phyloP scores from a whole-genome alignment of 73 alveolate genomes.

The Urostyla sp. region DNA sequence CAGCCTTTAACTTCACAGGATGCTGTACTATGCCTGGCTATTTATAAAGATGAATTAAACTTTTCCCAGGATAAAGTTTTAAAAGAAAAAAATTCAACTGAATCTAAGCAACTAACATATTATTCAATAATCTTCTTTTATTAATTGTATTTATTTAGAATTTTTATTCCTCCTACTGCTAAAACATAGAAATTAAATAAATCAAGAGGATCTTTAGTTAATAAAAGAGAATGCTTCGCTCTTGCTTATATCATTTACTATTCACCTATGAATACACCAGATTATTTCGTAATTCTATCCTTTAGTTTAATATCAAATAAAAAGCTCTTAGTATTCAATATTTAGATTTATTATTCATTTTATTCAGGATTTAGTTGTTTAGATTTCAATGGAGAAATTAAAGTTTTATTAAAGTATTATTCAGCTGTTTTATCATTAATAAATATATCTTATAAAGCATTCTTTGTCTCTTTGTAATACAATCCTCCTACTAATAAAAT shows the following conservation, averaged over 20 bases:
- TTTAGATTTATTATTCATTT: too few relatives aligned
- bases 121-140: not conserved
- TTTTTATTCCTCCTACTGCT: conserved; percentile 20
- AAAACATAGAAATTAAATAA: not conserved
- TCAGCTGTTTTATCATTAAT: not conserved
- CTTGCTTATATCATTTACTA: not conserved
- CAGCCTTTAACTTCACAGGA: not conserved
- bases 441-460: conserved; percentile 23
- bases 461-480: conserved; percentile 5
- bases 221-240: conserved; percentile 38
- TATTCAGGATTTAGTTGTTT: not conserved
- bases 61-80: not conserved
- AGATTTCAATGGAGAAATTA: conserved; percentile 6
- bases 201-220: conserved; percentile 11
- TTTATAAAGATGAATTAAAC: conserved; percentile 13
- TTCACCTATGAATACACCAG: too few relatives aligned
- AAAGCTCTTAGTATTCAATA: too few relatives aligned
- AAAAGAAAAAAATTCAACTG: conserved; percentile 4
- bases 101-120: not conserved
- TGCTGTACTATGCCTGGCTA: conserved; percentile 36
- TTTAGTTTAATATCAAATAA: too few relatives aligned
- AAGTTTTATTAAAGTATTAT: not conserved
- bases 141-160: not conserved
- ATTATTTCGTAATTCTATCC: too few relatives aligned
- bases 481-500: conserved; percentile 21